Evolutionary conservation across 2,329 filamentous ascomycete genomes (phyloP).

Genomic region (Colletotrichum trifolii): DNA sequence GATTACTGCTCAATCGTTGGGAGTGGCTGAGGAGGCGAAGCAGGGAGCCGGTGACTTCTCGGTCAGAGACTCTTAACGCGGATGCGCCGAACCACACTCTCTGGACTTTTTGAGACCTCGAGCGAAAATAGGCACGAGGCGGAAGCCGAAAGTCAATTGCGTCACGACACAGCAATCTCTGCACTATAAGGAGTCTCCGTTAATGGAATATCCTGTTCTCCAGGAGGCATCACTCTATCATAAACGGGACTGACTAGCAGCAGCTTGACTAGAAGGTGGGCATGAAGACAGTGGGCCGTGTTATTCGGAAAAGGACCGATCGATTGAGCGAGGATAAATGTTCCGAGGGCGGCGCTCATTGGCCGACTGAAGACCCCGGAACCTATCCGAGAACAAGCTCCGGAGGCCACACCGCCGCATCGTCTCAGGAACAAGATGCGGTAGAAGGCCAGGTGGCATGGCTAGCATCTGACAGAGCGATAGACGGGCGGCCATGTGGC

Average conservation of each 20-base stretch:
- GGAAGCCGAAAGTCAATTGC: neutral
- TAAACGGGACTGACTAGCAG: neutral
- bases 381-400: slow-evolving; percentile 28
- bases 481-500: slow-evolving; percentile 11
- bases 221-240: neutral
- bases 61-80: too few relatives aligned
- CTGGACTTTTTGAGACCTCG: neutral
- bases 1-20: too few relatives aligned
- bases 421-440: slow-evolving; percentile 20
- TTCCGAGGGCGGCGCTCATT: slow-evolving; percentile 26
- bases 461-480: slow-evolving; percentile 12
- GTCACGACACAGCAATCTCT: neutral
- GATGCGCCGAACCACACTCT: too few relatives aligned
- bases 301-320: slow-evolving; percentile 33
- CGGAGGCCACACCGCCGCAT: slow-evolving; percentile 20
- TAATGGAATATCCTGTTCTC: slow-evolving; percentile 8
- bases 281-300: slow-evolving; percentile 22
- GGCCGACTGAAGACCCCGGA: slow-evolving; percentile 17
- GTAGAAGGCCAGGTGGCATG: neutral
- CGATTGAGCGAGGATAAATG: slow-evolving; percentile 32
- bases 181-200: slow-evolving; percentile 5
- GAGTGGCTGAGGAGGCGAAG: too few relatives aligned
- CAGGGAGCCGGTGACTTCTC: too few relatives aligned
- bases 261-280: slow-evolving; percentile 6
- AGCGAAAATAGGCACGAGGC: neutral